Percentiles rank a stretch among this genome's conserved stretches.
These are phyloP conservation scores for Sporothrix sp. DNA, from an alignment of 2,329 filamentous ascomycete genomes.

Conservation along the genomic window DNA sequence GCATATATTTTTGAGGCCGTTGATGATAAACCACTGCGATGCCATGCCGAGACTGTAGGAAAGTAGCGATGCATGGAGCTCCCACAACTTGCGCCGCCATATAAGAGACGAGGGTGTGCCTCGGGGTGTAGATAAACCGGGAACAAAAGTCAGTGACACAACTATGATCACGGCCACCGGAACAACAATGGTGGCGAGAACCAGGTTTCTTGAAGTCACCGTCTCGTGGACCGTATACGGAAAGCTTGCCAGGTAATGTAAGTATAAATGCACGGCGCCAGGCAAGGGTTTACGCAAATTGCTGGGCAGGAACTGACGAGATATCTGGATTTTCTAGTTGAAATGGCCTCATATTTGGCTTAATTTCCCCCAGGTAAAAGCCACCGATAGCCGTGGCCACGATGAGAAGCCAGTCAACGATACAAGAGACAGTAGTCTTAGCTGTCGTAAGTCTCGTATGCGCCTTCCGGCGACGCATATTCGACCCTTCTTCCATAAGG, in stretches of 20 bases:
- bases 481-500: constrained; percentile 26
- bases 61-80: constrained; percentile 77
- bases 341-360: constrained; percentile 62
- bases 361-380: constrained; percentile 46
- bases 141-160: constrained; percentile 60
- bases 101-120: constrained; percentile 54
- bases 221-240: constrained; percentile 63
- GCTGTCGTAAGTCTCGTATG: not conserved
- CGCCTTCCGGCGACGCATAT: not conserved
- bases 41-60: constrained; percentile 66
- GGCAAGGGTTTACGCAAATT: not conserved
- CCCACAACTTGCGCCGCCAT: constrained; percentile 81
- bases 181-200: constrained; percentile 51
- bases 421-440: constrained; percentile 54
- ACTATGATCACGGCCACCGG: constrained; percentile 61
- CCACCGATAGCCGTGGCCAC: constrained; percentile 50
- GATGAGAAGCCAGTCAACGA: constrained; percentile 65
- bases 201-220: constrained; percentile 56
- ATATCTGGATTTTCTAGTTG: constrained; percentile 66
- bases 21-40: constrained; percentile 68
- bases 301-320: constrained; percentile 39
- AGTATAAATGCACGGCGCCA: not conserved
- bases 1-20: constrained; percentile 76
- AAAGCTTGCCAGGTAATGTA: constrained; percentile 39
- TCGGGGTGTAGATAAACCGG: constrained; percentile 56